Evolutionary conservation across 495 filamentous ascomycete genomes (phyloP), one percentile per base, ranked within the genome.

Genomic region (Neurospora hispaniola): DNA sequence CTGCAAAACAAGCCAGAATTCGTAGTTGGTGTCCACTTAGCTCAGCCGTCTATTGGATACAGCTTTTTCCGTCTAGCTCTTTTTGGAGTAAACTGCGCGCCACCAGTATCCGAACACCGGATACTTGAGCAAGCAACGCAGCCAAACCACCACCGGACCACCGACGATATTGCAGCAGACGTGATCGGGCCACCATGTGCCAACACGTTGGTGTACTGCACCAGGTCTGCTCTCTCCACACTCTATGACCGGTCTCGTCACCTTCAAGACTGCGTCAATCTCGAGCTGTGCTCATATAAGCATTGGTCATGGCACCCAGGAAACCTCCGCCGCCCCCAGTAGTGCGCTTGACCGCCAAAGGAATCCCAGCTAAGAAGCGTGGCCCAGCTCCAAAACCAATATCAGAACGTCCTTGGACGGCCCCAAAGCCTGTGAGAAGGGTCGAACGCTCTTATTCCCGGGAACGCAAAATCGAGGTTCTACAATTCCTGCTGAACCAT

Each of bases 401-500:
- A 39, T 70, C 71, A 4, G 78, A 79, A 48, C 69, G 59, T 14
- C 66, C 71, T 16, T 70, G 41, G 43, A 77, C 72, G 31, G 46
- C 70, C n/a, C 54, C 72, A 12, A 80, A 79, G 72, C 74, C 74
- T 39, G 44, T 74, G 11, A 72, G 41, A n/a, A 74, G 78, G 69
- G 48, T 74, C 27, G 77, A 80, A 42, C 74, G 76, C 35, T 72
- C 71, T 4, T 78, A 78, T 40, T 71, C 77, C 20, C 54, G 73
- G 12, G 75, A 78, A 54, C 76, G 76, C 39, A 79, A 79, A 72
- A 76, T 79, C 40, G 78, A 79, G 69, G 78, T 80, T 27, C 31
- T 80, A 38, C 39, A 76, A 48, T 80, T 75, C 43, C 71, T 79
- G 0, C 59, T 79, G 8, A 76, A 78, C 62, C 78, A 80, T 68